Evolutionary conservation across 2,329 filamentous ascomycete species (phyloP), one percentile per base, ranked within the genome.

Genomic region (Curvularia eragrostidis): DNA sequence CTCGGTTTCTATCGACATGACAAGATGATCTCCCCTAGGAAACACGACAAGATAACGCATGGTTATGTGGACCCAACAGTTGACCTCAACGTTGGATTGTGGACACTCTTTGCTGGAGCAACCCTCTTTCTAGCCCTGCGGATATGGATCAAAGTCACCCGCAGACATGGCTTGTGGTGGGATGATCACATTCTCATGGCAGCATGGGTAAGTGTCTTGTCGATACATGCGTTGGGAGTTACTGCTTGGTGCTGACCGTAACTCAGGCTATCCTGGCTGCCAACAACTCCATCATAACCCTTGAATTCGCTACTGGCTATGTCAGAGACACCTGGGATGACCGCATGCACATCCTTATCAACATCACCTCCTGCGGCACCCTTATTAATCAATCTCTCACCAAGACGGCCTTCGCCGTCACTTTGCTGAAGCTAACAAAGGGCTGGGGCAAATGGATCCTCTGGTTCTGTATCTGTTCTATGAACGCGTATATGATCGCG

Each of bases 291-390:
- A 64, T 84, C 15, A 83, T 83, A 52, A 67, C 79, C 1, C 61
- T 79, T 47, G 73, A 84, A 56, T 84, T 80, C 54, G 80, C 78
- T 6, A 83, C 78, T 7, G 82, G 81, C 49, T 84, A 84, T 59
- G 77, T 82, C 5, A 67, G 73, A 1, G 67, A 79, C n/a, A 65
- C 72, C 18, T 84, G 82, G 82, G 79, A 81, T 56, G 80, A 83
- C 59, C 78, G 77, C 52, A 84, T 84, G 82, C 81, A 82, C 64
- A 83, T 84, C 61, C 72, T 84, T 54, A 83, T 84, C 75, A 82
- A 80, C 62, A 68, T 77, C 23, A 72, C 71, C 32, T 78, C 76
- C 6, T 78, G 76, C 55, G 75, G 75, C 9, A 78, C 75, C 26
- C 65, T 78, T 2, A 59, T 78, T 13, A 73, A 72, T 43, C 77